Evolutionary conservation across 2,329 filamentous ascomycete genomes (phyloP).

Genomic region (Dactylellina haptotyla): DNA sequence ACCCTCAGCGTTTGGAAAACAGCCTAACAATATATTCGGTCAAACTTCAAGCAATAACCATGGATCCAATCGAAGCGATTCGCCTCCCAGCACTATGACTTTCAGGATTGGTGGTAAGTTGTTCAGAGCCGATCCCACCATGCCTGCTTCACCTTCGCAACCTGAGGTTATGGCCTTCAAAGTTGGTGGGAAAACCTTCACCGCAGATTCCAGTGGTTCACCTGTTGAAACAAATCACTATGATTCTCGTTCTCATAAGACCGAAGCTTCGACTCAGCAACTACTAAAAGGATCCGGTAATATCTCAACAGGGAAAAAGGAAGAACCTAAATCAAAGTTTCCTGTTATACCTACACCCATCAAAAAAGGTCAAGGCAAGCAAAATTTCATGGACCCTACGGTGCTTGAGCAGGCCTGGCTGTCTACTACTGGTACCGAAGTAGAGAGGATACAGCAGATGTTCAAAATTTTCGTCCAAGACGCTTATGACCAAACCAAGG

Average conservation of each 20-base stretch:
- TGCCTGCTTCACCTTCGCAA: neutral
- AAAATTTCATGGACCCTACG: neutral
- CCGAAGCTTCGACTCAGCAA: too few relatives aligned
- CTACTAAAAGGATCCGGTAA: too few relatives aligned
- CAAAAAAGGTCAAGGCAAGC: neutral
- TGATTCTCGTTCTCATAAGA: too few relatives aligned
- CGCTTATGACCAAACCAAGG: slow-evolving; percentile 5
- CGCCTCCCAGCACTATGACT: neutral
- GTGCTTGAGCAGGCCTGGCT: slow-evolving; percentile 6
- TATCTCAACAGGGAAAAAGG: too few relatives aligned
- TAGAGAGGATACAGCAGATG: slow-evolving; percentile 13
- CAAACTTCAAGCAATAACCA: neutral
- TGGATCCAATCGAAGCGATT: neutral
- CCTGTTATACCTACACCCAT: neutral
- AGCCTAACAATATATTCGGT: neutral
- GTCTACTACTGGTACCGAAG: neutral
- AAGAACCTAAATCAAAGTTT: too few relatives aligned
- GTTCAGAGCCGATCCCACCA: neutral
- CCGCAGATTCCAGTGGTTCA: neutral
- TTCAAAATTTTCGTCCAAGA: neutral
- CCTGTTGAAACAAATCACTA: neutral
- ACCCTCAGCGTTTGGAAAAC: neutral
- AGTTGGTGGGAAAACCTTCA: slow-evolving; percentile 7
- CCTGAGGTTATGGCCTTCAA: neutral
- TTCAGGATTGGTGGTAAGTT: neutral